Base-by-base conservation (phyloP, 1,284 basidiomycete genomes). In the Boletellus deceptivus region DNA sequence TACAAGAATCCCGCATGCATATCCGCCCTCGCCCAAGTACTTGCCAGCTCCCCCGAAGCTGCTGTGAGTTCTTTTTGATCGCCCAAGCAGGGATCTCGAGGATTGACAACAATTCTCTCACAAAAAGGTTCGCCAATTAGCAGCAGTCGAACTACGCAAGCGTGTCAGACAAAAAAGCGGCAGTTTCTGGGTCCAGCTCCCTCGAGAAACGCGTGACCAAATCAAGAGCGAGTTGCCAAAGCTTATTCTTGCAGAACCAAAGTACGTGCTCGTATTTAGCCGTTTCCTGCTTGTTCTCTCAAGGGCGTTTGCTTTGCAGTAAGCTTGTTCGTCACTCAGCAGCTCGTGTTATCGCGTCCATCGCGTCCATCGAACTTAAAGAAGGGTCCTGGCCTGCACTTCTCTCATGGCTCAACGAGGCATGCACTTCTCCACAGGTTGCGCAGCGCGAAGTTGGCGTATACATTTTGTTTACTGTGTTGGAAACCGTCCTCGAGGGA, bases 61-160 rank as follows among this genome's bases (percentile, higher is more conserved):
- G 65, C 83, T 24, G 86, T 89, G 62, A 62, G 83, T 76, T 37
- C 46, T 43, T 36, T 52, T 35, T 37, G 48, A 57, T 57, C 48
- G 27, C 29, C 42, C 20, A 11, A 33, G 25, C 16, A 17, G n/a
- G 50, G 14, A 48, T 49, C 27, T 33, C 17, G 6, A 31, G 22
- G 43, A 49, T 58, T 51, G 25, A 55, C 42, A 16, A 29, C 35
- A 46, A 54, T 50, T 11, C n/a, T 20, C 9, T 46, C 34, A 16
- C 48, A 6, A 41, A 42, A 35, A 97, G 93, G 86, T 98, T 55
- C 91, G 96, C 50, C 97, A 99, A 84, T 83, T 99, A 20, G 92
- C 95, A 45, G 93, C 95, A n/a, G 95, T 99, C 52, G 97, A 99
- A 75, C 79, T 98, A 65, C 81, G 97, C 60, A 99, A 99, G 78